Conservation (phyloP, 495 filamentous ascomycete genomes). For the Penicillium tannophilum region DNA sequence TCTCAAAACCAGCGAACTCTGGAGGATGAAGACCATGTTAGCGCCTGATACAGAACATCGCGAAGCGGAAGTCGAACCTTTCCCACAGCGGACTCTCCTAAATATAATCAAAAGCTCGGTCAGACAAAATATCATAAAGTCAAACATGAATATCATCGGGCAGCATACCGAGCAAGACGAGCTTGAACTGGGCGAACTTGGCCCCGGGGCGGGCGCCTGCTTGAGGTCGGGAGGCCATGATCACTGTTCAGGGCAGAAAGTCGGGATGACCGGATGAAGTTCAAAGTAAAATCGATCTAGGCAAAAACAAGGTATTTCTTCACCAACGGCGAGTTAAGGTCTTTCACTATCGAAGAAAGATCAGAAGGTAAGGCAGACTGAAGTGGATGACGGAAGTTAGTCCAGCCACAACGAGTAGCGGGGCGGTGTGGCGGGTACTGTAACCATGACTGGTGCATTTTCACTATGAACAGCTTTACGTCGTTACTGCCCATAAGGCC, state of each 20-base stretch:
- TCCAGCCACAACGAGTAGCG: conserved; percentile 33
- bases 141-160: neutral
- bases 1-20: conserved; percentile 96
- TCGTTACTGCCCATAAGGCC: conserved; percentile 8
- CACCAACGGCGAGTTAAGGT: neutral
- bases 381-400: conserved; percentile 33
- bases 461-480: neutral
- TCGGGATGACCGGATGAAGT: neutral
- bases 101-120: neutral
- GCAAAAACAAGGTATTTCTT: conserved; percentile 11
- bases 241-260: conserved; percentile 28
- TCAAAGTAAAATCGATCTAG: neutral
- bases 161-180: conserved; percentile 85
- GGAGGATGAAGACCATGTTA: conserved; percentile 33
- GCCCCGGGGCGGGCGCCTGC: conserved; percentile 74
- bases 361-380: conserved; percentile 25
- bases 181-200: conserved; percentile 98
- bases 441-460: conserved; percentile 10
- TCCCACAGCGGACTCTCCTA: conserved; percentile 97
- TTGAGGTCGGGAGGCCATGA: conserved; percentile 80
- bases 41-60: conserved; percentile 29
- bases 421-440: conserved; percentile 33
- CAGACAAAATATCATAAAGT: neutral
- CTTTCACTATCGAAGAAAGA: conserved; percentile 11
- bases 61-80: conserved; percentile 63